phyloP scores from a whole-genome alignment of 208 protist species.

The Trypanosoma congolense region DNA sequence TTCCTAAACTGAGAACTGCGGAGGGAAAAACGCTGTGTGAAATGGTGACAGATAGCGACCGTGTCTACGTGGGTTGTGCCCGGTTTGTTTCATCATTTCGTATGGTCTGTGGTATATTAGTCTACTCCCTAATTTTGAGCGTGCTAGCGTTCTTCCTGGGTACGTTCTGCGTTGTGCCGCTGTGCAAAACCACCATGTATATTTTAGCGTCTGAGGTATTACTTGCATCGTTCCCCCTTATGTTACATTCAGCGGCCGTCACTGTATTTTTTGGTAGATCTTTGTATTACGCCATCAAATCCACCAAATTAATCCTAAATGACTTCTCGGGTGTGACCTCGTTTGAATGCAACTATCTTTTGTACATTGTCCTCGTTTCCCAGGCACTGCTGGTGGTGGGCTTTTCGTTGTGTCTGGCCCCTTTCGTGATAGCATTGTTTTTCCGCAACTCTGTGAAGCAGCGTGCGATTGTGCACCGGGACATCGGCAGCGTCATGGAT shows the following conservation, averaged over 20 bases:
- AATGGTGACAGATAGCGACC: conserved; percentile 22
- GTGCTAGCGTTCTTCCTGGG: conserved; percentile 26
- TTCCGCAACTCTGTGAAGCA: conserved; percentile 22
- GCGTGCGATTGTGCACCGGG: conserved; percentile 19
- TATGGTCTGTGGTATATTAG: conserved; percentile 38
- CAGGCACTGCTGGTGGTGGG: conserved; percentile 30
- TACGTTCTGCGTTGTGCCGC: conserved; percentile 34
- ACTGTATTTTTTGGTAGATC: conserved; percentile 36
- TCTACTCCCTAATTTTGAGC: conserved; percentile 44
- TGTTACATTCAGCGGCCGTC: conserved; percentile 42
- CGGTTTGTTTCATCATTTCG: conserved; percentile 54
- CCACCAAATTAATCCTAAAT: neutral
- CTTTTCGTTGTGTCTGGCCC: conserved; percentile 24
- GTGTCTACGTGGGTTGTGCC: conserved; percentile 31
- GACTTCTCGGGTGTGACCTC: conserved; percentile 1
- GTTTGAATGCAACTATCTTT: conserved; percentile 27
- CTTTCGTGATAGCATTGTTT: conserved; percentile 25
- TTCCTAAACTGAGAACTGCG: conserved; percentile 27
- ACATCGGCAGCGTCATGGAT: conserved; percentile 36
- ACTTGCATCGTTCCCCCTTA: conserved; percentile 24
- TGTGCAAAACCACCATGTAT: conserved; percentile 24
- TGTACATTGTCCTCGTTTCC: conserved; percentile 40
- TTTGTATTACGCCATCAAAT: conserved; percentile 30
- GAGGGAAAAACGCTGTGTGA: conserved; percentile 22
- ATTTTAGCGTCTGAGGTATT: conserved; percentile 25